Evolutionary conservation across 371 early-diverging fungal genomes (phyloP).

Genomic region (Massospora cicadina): DNA sequence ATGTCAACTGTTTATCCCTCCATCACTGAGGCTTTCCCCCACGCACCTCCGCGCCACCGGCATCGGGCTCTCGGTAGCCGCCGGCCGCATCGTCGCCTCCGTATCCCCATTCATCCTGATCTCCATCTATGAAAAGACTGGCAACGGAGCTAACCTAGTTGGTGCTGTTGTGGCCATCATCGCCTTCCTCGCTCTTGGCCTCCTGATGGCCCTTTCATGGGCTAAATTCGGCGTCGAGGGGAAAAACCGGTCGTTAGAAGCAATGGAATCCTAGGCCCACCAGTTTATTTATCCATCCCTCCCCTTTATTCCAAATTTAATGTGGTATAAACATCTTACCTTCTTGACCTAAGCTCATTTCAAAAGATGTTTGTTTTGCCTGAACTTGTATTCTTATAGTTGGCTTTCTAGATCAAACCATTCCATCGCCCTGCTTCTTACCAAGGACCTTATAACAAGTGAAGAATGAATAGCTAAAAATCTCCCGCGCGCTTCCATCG

Average conservation of each 20-base stretch:
- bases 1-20: constrained; percentile 11
- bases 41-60: constrained; percentile 13
- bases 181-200: constrained; percentile 3
- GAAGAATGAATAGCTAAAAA: too few relatives aligned
- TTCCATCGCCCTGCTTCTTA: too few relatives aligned
- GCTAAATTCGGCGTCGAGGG: constrained; percentile 5
- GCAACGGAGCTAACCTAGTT: not conserved
- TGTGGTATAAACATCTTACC: too few relatives aligned
- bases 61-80: constrained; percentile 12
- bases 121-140: constrained; percentile 7
- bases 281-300: too few relatives aligned
- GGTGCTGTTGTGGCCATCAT: not conserved
- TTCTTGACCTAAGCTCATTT: too few relatives aligned
- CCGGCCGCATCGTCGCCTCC: constrained; percentile 10
- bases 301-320: too few relatives aligned
- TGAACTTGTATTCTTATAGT: too few relatives aligned
- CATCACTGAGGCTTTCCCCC: constrained; percentile 12
- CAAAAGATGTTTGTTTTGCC: too few relatives aligned
- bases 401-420: too few relatives aligned
- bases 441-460: too few relatives aligned
- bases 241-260: constrained; percentile 8
- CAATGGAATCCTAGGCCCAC: too few relatives aligned
- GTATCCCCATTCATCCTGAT: constrained; percentile 8
- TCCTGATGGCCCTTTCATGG: constrained; percentile 3
- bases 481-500: too few relatives aligned